These are phyloP conservation scores for Aphanomyces astaci DNA, from an alignment of 352 stramenopile genomes.

Conservation along the genomic window DNA sequence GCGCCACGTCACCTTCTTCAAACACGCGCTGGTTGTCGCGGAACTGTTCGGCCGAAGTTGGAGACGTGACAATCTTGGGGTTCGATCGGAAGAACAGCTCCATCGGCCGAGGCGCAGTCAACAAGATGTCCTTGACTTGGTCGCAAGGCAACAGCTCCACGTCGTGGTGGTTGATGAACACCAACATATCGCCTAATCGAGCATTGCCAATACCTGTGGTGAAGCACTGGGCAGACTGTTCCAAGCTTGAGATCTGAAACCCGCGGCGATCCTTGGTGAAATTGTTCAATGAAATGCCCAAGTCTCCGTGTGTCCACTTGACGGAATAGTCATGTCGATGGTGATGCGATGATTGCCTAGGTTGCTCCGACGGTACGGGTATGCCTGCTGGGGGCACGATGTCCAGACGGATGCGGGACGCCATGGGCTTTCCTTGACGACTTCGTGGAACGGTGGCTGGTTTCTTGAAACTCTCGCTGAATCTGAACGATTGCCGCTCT, in stretches of 20 bases:
- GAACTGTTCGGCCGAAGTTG: conserved; percentile 24
- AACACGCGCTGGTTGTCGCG: conserved; percentile 9
- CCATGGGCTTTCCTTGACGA: neutral
- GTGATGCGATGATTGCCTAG: conserved; percentile 5
- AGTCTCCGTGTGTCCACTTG: conserved; percentile 76
- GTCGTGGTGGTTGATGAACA: conserved; percentile 61
- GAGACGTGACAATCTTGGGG: conserved; percentile 59
- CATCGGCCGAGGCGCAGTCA: conserved; percentile 59
- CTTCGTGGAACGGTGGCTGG: neutral
- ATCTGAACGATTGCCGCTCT: conserved; percentile 20
- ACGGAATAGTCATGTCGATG: conserved; percentile 50
- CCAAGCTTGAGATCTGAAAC: conserved; percentile 68
- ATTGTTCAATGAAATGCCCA: conserved; percentile 76
- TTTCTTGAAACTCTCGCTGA: conserved; percentile 17
- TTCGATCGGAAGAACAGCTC: conserved; percentile 61
- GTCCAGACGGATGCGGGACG: conserved; percentile 32
- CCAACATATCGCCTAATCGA: conserved; percentile 60
- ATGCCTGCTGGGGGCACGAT: neutral
- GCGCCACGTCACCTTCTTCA: conserved; percentile 4
- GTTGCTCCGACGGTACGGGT: no score
- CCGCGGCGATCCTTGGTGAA: conserved; percentile 68
- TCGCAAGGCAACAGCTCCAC: conserved; percentile 52
- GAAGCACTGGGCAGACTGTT: conserved; percentile 59
- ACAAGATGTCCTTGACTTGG: conserved; percentile 74
- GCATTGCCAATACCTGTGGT: conserved; percentile 72